Base-by-base conservation (phyloP, 1,139 yeast species). In the Candida sojae region DNA sequence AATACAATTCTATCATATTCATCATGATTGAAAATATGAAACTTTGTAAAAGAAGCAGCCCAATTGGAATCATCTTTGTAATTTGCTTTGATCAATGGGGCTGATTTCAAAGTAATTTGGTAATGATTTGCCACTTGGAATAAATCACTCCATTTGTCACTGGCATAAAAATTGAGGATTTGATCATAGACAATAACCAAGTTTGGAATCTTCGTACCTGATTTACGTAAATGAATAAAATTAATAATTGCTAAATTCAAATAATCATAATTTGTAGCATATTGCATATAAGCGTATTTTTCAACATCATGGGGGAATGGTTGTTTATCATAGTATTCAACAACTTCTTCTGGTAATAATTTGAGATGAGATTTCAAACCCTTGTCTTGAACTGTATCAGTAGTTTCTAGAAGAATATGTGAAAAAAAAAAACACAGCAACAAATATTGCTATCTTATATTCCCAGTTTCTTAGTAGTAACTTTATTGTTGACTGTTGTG, bases 21-120 rank as follows among this genome's bases (percentile, higher is more conserved):
- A 0, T 70, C 67, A 54, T 74, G 73, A 49, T 74, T 71, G 58
- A 83, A 83, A 0, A 80, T 72, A 51, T 75, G 71, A 36, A 83
- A 64, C 55, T 83, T 83, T 0, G 86, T 82, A 53, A 79, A 77
- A 43, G 84, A 78, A 8, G 75, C 68, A 3, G 67, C 57, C 87
- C 87, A 83, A 37, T 69, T 60, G 4, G 66, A 54, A 21, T 60
- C 57, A 25, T 56, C 64, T 25, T 57, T 50, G 23, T 51, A 55
- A 9, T 48, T 52, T 8, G 53, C 51, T 11, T 47, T 48, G 10
- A 67, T 51, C 17, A 58, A 45, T 4, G 49, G 48, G 0, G 66
- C 63, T 0, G 70, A 60, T 35, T 53, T 55, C 45, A 71, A 53
- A 6, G 51, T 53, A 23, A 70, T 64, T 28, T 53, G 38, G 40